A percentile compares a stretch with the other conserved stretches of the same genome.
phyloP scores from a whole-genome alignment of 345 rosid species.

The Firmiana major region DNA sequence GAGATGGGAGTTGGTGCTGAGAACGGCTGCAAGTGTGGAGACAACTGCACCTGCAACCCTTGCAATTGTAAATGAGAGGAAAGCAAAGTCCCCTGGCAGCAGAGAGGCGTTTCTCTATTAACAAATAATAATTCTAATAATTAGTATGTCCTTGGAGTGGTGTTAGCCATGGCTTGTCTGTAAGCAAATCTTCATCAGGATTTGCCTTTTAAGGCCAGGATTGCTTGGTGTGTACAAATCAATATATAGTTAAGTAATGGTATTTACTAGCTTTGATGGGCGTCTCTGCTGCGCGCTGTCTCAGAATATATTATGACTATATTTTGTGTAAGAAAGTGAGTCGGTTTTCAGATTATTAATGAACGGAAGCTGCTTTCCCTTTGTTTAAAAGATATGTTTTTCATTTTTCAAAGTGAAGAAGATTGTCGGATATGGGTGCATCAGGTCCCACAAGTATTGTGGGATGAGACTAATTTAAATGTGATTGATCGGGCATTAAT shows the following conservation, averaged over 20 bases:
- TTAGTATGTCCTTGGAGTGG: not conserved
- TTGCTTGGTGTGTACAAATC: not conserved
- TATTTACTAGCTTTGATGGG: not conserved
- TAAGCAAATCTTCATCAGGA: not conserved
- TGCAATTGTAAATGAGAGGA: conserved; percentile 73
- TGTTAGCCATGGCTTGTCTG: not conserved
- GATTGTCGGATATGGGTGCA: not conserved
- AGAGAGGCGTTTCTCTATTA: not conserved
- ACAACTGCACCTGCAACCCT: conserved; percentile 79
- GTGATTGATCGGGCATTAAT: not conserved
- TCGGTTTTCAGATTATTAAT: not conserved
- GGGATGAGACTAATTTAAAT: not conserved
- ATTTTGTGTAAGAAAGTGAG: not conserved
- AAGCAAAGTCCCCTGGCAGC: not conserved
- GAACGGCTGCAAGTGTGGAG: conserved; percentile 87
- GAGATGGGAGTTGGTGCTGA: conserved; percentile 50
- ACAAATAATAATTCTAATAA: not conserved
- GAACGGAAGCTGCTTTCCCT: conserved; percentile 2
- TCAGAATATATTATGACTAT: not conserved
- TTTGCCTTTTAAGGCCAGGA: not conserved
- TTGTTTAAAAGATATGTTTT: not conserved
- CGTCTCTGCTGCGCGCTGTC: not conserved
- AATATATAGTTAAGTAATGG: not conserved
- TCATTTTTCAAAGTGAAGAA: not conserved
- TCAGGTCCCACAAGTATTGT: not conserved